Base-by-base conservation (phyloP, 108 stramenopile genomes). In the Skeletonema potamos region DNA sequence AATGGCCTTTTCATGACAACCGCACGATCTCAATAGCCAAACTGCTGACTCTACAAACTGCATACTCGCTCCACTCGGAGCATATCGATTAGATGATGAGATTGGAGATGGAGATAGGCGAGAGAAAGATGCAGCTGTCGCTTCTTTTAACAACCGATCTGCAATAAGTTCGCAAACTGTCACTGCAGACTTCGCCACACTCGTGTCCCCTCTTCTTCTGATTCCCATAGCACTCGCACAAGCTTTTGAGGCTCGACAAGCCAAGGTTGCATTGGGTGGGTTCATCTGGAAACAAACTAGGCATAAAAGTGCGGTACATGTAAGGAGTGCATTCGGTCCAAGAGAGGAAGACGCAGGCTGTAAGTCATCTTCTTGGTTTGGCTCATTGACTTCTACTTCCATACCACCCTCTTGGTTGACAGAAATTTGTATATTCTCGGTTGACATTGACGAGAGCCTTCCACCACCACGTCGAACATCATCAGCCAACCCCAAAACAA, bases 21-120 rank as follows among this genome's bases (percentile, higher is more conserved):
- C 94, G 54, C 92, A 91, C 26, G 87, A 82, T 55, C 94, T 84
- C 29, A 95, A 54, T 3, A 95, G 77, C 94, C 94, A 95, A 36
- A 89, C 74, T 11, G 94, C 82, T 22, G 94, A 79, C 70, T 95
- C 94, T 3, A 92, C 77, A 68, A 89, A 89, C 43, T 90, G 91
- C 85, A 90, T 90, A 46, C 58, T 57, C 6, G 55, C 39, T 7
- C 37, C 36, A 66, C 67, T 46, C 28, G 61, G 64, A 36, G 82
- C 54, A 29, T 64, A 41, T 28, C 77, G 70, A 56, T 64, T 72
- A 29, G 46, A 61, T 58, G 72, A 63, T 58, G 70, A 62, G 51
- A 66, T 66, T 39, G 72, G 56, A 20, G 71, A 27, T 6, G 70
- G 59, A 7, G 76, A 68, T 9, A 82, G 46, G 48, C 71, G 64